Evolutionary conservation across 2,329 filamentous ascomycete species (phyloP).

Genomic region (Colletotrichum tanaceti): DNA sequence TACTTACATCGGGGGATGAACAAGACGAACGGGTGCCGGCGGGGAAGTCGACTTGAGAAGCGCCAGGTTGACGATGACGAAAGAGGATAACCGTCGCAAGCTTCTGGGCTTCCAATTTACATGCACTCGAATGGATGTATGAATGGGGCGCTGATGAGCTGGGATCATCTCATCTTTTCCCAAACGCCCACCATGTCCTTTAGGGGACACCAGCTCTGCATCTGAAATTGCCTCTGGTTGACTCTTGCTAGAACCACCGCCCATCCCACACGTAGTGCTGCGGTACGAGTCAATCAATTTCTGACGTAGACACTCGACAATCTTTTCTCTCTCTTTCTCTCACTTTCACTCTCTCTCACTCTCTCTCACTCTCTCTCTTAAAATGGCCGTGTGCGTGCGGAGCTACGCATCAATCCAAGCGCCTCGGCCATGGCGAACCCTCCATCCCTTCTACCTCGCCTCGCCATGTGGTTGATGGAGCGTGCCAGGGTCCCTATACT

Average conservation of each 20-base stretch:
- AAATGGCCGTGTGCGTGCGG: constrained; percentile 24
- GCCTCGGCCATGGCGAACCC: constrained; percentile 35
- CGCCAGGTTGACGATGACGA: constrained; percentile 18
- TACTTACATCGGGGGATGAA: constrained; percentile 28
- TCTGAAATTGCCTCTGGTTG: constrained; percentile 38
- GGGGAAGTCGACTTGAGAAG: not conserved
- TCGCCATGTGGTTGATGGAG: constrained; percentile 40
- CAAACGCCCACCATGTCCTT: constrained; percentile 11
- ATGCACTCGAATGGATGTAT: constrained; percentile 24
- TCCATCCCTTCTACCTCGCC: constrained; percentile 37
- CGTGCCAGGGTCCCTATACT: constrained; percentile 13
- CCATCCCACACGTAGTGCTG: constrained; percentile 1
- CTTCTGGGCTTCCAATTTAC: constrained; percentile 4
- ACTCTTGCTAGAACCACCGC: constrained; percentile 34
- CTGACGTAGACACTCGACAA: constrained; percentile 37
- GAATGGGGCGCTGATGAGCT: constrained; percentile 33
- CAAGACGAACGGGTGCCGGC: constrained; percentile 18
- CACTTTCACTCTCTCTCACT: not conserved
- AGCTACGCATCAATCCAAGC: constrained; percentile 28
- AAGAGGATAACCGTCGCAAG: constrained; percentile 2
- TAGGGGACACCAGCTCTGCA: constrained; percentile 34
- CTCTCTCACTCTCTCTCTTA: not conserved
- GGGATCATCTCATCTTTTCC: constrained; percentile 33
- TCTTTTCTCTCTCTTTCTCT: not conserved
- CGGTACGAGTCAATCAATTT: constrained; percentile 38